Evolutionary conservation across 768 basidiomycete genomes (phyloP).

Genomic region (Calvatia gigantea): DNA sequence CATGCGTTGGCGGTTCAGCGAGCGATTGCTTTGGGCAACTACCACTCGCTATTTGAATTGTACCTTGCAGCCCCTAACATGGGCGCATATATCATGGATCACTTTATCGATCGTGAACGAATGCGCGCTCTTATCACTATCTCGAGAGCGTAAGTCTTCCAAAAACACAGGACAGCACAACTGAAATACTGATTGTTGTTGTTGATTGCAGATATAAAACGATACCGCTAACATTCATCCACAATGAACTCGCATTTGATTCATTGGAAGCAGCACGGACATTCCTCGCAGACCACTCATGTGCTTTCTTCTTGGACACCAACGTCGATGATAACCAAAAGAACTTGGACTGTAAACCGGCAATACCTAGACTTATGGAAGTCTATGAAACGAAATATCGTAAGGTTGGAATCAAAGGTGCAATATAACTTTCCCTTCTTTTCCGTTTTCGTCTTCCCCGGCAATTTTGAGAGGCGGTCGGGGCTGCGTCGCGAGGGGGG

Average conservation of each 20-base stretch:
- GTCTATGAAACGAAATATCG: constrained; percentile 79
- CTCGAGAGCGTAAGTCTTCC: constrained; percentile 78
- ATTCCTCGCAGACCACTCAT: constrained; percentile 71
- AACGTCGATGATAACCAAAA: constrained; percentile 59
- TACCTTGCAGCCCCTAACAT: constrained; percentile 88
- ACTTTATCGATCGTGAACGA: constrained; percentile 92
- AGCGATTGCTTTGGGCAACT: constrained; percentile 89
- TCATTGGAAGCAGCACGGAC: constrained; percentile 52
- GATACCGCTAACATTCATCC: constrained; percentile 73
- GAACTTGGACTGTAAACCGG: constrained; percentile 68
- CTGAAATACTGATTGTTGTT: constrained; percentile 7
- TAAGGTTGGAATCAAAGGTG: constrained; percentile 89
- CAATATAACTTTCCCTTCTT: constrained; percentile 52
- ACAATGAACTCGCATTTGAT: constrained; percentile 84
- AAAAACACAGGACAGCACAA: not conserved
- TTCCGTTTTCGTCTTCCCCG: constrained; percentile 7
- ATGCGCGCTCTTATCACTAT: constrained; percentile 84
- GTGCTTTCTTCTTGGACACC: constrained; percentile 63
- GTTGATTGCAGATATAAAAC: constrained; percentile 64
- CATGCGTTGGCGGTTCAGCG: constrained; percentile 91
- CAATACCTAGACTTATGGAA: constrained; percentile 51
- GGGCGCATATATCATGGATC: constrained; percentile 99
- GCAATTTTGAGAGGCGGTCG: too few species aligned
- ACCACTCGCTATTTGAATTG: constrained; percentile 85
- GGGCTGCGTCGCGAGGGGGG: too few species aligned